Evolutionary conservation across 345 rosid species (phyloP).

Genomic region (Ceriops decandra): DNA sequence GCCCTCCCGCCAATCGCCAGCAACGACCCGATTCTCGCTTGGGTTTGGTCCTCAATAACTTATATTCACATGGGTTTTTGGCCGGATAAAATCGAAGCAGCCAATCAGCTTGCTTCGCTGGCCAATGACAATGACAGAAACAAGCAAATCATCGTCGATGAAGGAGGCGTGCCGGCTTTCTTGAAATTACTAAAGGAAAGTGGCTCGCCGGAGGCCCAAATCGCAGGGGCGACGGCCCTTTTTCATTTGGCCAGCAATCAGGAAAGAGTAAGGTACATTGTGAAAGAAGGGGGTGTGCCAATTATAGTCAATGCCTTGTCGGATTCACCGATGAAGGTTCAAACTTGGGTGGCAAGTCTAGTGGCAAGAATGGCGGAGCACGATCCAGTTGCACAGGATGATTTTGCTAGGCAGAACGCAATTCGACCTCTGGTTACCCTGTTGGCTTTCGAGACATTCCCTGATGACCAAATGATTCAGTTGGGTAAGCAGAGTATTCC

Average conservation of each 20-base stretch:
- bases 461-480: conserved; percentile 40
- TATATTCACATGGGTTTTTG: conserved; percentile 50
- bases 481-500: conserved; percentile 64
- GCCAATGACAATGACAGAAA: conserved; percentile 78
- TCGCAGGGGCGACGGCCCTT: conserved; percentile 54
- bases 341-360: conserved; percentile 51
- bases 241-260: conserved; percentile 45
- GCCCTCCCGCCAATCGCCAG: conserved; percentile 84
- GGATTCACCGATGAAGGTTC: conserved; percentile 69
- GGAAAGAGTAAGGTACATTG: conserved; percentile 60
- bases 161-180: conserved; percentile 72
- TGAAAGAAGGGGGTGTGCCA: conserved; percentile 53
- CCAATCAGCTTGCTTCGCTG: conserved; percentile 57
- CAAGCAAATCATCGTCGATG: conserved; percentile 80
- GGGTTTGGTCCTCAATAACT: conserved; percentile 83
- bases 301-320: conserved; percentile 58
- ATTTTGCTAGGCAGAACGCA: conserved; percentile 81
- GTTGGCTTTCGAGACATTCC: conserved; percentile 60
- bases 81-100: conserved; percentile 68
- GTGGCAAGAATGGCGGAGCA: conserved; percentile 79
- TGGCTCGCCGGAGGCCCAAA: conserved; percentile 59
- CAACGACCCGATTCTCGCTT: conserved; percentile 83
- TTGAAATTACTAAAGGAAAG: conserved; percentile 64
- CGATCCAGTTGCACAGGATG: conserved; percentile 61
- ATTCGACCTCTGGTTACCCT: conserved; percentile 72